These are phyloP conservation scores for Comarum palustre DNA, from an alignment of 306 rosid genomes.

Conservation along the genomic window DNA sequence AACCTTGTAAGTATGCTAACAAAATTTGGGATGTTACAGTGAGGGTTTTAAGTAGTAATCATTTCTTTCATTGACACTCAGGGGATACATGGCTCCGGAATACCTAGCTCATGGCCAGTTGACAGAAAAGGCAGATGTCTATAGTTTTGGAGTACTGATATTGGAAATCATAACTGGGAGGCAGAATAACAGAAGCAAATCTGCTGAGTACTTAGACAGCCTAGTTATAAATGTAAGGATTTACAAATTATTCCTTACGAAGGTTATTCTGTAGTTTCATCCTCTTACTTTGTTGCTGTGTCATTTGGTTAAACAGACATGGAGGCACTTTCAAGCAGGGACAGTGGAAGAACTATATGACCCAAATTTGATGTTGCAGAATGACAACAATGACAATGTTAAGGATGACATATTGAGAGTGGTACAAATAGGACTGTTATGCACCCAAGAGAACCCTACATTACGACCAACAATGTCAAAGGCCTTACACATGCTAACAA, in stretches of 20 bases:
- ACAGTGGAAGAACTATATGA: conserved; percentile 54
- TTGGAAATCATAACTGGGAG: conserved; percentile 68
- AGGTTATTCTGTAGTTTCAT: neutral
- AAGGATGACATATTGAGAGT: conserved; percentile 57
- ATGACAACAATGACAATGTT: conserved; percentile 28
- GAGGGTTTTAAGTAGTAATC: neutral
- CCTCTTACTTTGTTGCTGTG: conserved; percentile 19
- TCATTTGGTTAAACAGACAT: conserved; percentile 48
- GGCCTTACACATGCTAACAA: conserved; percentile 68
- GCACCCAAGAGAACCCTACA: conserved; percentile 77
- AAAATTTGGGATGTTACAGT: neutral
- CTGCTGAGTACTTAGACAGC: conserved; percentile 66
- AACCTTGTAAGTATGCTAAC: conserved; percentile 53
- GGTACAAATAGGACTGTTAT: conserved; percentile 74
- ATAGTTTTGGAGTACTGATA: conserved; percentile 76
- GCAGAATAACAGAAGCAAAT: conserved; percentile 72
- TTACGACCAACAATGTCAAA: conserved; percentile 75
- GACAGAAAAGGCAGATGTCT: conserved; percentile 86
- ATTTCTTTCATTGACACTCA: conserved; percentile 15
- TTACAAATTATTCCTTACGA: neutral
- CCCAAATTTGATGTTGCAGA: conserved; percentile 57
- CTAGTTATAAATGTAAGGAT: conserved; percentile 58
- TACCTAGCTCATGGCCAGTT: conserved; percentile 90
- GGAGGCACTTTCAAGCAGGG: conserved; percentile 78
- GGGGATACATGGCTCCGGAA: conserved; percentile 98